These are phyloP conservation scores for Nyctanthes arbortristis DNA, from an alignment of 257 asterid species.

Conservation along the genomic window DNA sequence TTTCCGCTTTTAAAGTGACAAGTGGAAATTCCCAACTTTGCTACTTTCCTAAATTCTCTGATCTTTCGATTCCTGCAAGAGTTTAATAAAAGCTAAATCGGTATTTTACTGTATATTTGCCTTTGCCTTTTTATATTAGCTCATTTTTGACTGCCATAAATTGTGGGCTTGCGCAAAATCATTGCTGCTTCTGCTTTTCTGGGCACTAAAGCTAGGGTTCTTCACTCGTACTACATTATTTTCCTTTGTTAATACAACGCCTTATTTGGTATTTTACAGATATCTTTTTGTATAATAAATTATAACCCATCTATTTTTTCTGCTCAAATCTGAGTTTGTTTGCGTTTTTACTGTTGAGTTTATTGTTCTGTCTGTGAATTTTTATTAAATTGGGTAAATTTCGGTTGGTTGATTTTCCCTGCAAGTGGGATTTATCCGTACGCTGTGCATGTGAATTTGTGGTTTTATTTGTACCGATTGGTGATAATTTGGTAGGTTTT, in stretches of 20 bases:
- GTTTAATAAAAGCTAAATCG: conserved; percentile 10
- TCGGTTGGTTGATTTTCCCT: conserved; percentile 28
- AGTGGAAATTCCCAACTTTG: conserved; percentile 22
- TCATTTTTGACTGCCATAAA: conserved; percentile 55
- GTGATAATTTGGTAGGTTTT: conserved; percentile 24
- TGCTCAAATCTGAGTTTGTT: conserved; percentile 21
- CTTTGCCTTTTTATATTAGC: conserved; percentile 34
- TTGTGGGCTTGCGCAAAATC: conserved; percentile 49
- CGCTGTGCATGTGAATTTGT: conserved; percentile 24
- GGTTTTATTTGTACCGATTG: conserved; percentile 17
- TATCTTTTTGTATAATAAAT: conserved; percentile 21
- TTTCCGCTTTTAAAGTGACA: conserved; percentile 21
- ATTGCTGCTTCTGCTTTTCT: conserved; percentile 62
- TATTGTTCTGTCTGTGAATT: conserved; percentile 7
- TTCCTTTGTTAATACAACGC: conserved; percentile 27
- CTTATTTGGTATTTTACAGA: conserved; percentile 27
- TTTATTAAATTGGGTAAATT: conserved; percentile 19
- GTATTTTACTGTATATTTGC: conserved; percentile 27
- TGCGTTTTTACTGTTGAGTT: conserved; percentile 18
- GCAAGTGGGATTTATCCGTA: conserved; percentile 9
- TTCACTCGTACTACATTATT: conserved; percentile 25
- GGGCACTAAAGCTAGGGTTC: conserved; percentile 56
- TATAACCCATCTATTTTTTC: conserved; percentile 23
- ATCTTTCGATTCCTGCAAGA: conserved; percentile 37
- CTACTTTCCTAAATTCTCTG: conserved; percentile 12